Evolutionary conservation across 2,329 filamentous ascomycete genomes (phyloP), one percentile per base, ranked within the genome.

Genomic region (Penicillium hesseltinei): DNA sequence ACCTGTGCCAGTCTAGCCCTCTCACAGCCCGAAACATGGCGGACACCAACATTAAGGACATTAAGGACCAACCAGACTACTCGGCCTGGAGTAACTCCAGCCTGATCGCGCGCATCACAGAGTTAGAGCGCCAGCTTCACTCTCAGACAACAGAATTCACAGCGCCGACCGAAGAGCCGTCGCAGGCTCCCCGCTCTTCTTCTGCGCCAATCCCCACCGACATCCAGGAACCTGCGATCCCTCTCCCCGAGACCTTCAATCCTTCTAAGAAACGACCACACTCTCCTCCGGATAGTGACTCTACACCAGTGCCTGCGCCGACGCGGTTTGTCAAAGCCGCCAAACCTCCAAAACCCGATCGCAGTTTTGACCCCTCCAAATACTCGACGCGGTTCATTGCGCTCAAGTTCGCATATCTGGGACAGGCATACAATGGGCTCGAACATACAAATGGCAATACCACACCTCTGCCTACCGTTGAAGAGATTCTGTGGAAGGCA

Each of bases 401-500:
- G 8, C 80, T 99, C 58, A 97, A 97, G 74, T 87, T 99, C 61
- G 92, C 94, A 39, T 99, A 99, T 73, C 78, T 97, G 36, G 94
- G 94, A 46, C 90, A 91, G 72, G 84, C 85, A 54, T 99, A 97
- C 75, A 93, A 94, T 74, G 94, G 94, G 1, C 95, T 92, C 73
- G 94, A 99, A 78, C 90, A 93, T 74, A 88, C 93, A 69, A 82
- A 83, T 58, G 86, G 86, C 64, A 88, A 89, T 59, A 77, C 73
- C 1, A 88, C 86, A 5, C 84, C 85, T 4, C 73, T 90, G 61
- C 87, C 93, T 5, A 92, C 92, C 0, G 89, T 99, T 61, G 94
- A 99, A 75, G 92, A 96, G 75, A 90, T 92, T 75, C 73, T 99
- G 48, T 99, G 92, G 90, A 92, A 92, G 75, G 94, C 92, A 0